Percentiles rank a stretch among this genome's conserved stretches.
Evolutionary conservation across 306 rosid genomes (phyloP).

Genomic region (Quercus alba): DNA sequence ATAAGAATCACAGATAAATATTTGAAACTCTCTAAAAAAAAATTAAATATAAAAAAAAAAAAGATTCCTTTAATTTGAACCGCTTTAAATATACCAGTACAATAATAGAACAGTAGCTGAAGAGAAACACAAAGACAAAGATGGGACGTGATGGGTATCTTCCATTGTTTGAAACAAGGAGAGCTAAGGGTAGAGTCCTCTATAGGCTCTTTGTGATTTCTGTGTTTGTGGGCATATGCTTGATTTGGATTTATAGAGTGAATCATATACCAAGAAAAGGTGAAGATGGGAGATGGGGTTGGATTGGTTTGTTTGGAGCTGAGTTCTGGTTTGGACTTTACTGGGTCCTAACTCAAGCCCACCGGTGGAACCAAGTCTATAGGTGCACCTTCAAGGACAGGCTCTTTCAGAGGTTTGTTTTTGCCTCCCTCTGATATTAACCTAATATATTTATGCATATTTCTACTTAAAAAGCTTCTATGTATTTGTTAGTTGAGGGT

Average conservation of each 20-base stretch:
- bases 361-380: constrained; percentile 55
- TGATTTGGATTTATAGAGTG: constrained; percentile 62
- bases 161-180: constrained; percentile 60
- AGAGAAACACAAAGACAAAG: constrained; percentile 5
- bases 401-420: constrained; percentile 58
- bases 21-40: too few species aligned
- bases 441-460: background rate
- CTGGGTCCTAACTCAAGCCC: constrained; percentile 69
- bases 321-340: constrained; percentile 85
- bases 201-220: constrained; percentile 50
- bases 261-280: constrained; percentile 29
- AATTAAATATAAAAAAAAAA: too few species aligned
- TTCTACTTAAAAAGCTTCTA: too few species aligned
- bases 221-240: constrained; percentile 48
- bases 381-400: constrained; percentile 51
- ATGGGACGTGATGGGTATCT: constrained; percentile 16
- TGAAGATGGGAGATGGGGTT: constrained; percentile 41
- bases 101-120: background rate
- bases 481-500: too few species aligned
- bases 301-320: constrained; percentile 60
- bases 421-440: background rate
- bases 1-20: too few species aligned
- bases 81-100: background rate
- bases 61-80: background rate
- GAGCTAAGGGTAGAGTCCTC: constrained; percentile 33